Percentiles rank a stretch among this genome's conserved stretches.
These are phyloP conservation scores for Eimeria necatrix DNA, from an alignment of 169 alveolate species.

Conservation along the genomic window DNA sequence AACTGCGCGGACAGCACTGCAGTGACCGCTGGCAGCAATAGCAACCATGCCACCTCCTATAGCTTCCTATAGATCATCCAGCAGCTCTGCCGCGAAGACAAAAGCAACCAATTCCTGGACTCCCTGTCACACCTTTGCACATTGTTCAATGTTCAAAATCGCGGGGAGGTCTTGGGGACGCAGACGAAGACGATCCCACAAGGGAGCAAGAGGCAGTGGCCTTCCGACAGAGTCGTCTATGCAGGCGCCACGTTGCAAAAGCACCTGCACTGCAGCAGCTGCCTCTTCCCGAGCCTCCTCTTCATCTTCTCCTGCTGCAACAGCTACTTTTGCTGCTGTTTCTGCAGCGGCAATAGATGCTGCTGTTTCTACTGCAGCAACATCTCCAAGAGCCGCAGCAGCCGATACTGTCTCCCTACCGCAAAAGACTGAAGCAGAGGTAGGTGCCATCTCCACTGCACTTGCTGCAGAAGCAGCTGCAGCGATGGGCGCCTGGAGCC, in stretches of 20 bases:
- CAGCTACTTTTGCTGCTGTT: neutral
- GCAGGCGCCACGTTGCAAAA: constrained; percentile 30
- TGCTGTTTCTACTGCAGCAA: neutral
- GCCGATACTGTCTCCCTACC: neutral
- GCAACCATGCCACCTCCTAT: neutral
- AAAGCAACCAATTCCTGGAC: neutral
- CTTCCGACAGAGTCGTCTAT: constrained; percentile 43
- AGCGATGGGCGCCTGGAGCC: constrained; percentile 39
- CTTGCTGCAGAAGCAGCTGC: constrained; percentile 2
- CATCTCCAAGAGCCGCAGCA: neutral
- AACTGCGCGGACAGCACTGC: neutral
- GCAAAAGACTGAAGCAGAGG: neutral
- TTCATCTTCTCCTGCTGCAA: constrained; percentile 39
- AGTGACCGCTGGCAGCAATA: neutral
- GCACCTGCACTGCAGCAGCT: constrained; percentile 53
- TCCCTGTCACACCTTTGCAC: constrained; percentile 3
- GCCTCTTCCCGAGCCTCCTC: constrained; percentile 62
- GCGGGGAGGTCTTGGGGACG: constrained; percentile 48
- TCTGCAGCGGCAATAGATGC: neutral
- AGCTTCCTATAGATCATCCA: neutral
- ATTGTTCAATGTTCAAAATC: neutral
- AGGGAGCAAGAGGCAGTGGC: constrained; percentile 9
- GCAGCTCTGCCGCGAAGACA: neutral
- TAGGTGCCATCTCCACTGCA: neutral
- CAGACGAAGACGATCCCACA: neutral